Evolutionary conservation across 257 asterid species (phyloP).

Genomic region (Plantago major): DNA sequence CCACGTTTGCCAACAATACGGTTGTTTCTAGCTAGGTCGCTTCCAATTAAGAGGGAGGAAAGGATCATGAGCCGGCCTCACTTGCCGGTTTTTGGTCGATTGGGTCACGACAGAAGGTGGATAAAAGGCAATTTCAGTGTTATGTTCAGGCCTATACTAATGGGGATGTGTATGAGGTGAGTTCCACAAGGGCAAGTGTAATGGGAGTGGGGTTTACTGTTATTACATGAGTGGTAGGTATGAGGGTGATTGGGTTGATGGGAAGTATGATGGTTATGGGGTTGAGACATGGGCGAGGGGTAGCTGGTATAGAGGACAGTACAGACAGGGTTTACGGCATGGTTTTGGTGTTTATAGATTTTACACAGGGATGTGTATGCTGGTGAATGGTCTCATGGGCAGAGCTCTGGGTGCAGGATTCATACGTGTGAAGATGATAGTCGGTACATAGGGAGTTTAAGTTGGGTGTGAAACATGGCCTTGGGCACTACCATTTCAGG

Average conservation of each 20-base stretch:
- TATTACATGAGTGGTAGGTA: conserved; percentile 93
- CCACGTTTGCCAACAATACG: conserved; percentile 79
- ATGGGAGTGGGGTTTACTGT: conserved; percentile 94
- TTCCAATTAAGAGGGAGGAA: conserved; percentile 58
- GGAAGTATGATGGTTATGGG: conserved; percentile 87
- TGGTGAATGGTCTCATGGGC: conserved; percentile 94
- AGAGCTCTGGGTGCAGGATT: conserved; percentile 84
- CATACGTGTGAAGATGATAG: conserved; percentile 92
- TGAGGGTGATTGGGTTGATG: conserved; percentile 92
- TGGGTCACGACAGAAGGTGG: conserved; percentile 57
- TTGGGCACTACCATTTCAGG: conserved; percentile 94
- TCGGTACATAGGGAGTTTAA: conserved; percentile 84
- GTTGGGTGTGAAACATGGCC: conserved; percentile 92
- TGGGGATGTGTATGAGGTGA: conserved; percentile 95
- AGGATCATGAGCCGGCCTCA: conserved; percentile 39
- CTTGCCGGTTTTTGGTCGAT: conserved; percentile 92
- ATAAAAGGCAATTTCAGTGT: conserved; percentile 63
- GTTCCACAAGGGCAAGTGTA: conserved; percentile 83
- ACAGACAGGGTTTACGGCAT: conserved; percentile 84
- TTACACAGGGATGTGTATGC: conserved; percentile 92
- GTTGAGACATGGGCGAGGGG: conserved; percentile 95
- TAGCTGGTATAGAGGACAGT: conserved; percentile 81
- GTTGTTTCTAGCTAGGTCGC: conserved; percentile 60
- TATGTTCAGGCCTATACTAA: conserved; percentile 80
- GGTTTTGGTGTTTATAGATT: conserved; percentile 87